Percentiles rank a stretch among this genome's conserved stretches.
Evolutionary conservation across 2,329 filamentous ascomycete species (phyloP).

Genomic region (Aschersonia sp.): DNA sequence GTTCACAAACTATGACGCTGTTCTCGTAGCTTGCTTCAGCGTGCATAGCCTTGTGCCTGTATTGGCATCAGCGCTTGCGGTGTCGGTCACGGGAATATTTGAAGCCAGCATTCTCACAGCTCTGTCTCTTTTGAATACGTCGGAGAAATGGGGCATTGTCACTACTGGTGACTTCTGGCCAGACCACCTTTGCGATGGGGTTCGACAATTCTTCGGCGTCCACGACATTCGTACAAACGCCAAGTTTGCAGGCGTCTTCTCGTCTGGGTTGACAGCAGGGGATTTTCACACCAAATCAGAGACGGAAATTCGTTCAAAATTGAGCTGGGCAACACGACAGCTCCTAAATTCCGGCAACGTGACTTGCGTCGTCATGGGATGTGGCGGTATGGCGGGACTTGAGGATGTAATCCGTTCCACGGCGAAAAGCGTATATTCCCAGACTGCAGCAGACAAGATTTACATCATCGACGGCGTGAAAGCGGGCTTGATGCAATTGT

Average conservation of each 20-base stretch:
- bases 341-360: slow-evolving; percentile 45
- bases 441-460: slow-evolving; percentile 4
- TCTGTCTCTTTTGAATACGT: slow-evolving; percentile 29
- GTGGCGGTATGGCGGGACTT: slow-evolving; percentile 82
- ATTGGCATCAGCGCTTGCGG: slow-evolving; percentile 23
- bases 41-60: slow-evolving; percentile 61
- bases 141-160: slow-evolving; percentile 65
- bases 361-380: slow-evolving; percentile 66
- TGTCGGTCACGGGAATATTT: slow-evolving; percentile 54
- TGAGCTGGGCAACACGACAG: slow-evolving; percentile 55
- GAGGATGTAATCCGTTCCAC: slow-evolving; percentile 61
- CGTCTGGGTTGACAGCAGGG: slow-evolving; percentile 65
- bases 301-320: slow-evolving; percentile 47
- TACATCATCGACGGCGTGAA: slow-evolving; percentile 70
- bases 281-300: slow-evolving; percentile 62
- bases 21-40: slow-evolving; percentile 81
- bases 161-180: slow-evolving; percentile 83
- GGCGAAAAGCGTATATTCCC: slow-evolving; percentile 36
- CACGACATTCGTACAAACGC: slow-evolving; percentile 14
- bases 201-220: slow-evolving; percentile 47
- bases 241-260: slow-evolving; percentile 67
- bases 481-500: slow-evolving; percentile 50
- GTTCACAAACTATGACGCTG: slow-evolving; percentile 47
- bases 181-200: slow-evolving; percentile 50
- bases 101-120: slow-evolving; percentile 62